Evolutionary conservation across 2,329 filamentous ascomycete species (phyloP).

Genomic region (Colletotrichum tabaci): DNA sequence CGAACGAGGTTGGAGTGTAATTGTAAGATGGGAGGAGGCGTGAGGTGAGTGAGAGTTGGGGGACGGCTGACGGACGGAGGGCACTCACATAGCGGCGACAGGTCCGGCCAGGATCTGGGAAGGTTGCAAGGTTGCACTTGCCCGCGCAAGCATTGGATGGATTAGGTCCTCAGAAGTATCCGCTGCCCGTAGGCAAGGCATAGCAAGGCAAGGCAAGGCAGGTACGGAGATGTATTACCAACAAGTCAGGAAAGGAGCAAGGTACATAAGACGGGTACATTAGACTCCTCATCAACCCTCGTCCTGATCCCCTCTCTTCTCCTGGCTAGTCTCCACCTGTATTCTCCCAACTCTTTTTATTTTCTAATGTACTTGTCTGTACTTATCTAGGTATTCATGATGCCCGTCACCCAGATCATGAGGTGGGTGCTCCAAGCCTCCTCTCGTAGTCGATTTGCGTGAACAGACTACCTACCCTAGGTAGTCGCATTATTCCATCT

Average conservation of each 20-base stretch:
- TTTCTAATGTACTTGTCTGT: too few relatives aligned
- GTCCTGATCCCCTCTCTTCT: background rate
- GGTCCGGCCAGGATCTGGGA: conserved; percentile 33
- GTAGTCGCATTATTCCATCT: background rate
- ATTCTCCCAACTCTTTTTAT: too few relatives aligned
- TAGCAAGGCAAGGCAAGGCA: background rate
- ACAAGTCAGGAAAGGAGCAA: conserved; percentile 5
- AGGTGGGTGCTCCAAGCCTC: background rate
- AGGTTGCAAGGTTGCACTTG: conserved; percentile 19
- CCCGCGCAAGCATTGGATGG: conserved; percentile 24
- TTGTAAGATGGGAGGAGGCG: background rate
- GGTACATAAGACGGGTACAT: background rate
- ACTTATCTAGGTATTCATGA: background rate
- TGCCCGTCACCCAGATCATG: background rate
- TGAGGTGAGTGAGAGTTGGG: background rate
- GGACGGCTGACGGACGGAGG: background rate
- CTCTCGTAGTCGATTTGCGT: background rate
- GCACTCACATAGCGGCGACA: conserved; percentile 31
- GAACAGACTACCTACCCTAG: background rate
- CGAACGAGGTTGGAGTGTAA: conserved; percentile 12
- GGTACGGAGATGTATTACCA: conserved; percentile 3
- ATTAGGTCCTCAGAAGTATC: background rate
- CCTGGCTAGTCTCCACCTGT: background rate
- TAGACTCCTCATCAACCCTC: too few relatives aligned
- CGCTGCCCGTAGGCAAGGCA: background rate